Percentiles rank a stretch among this genome's conserved stretches.
These are phyloP conservation scores for Chytriomyces sp. DNA, from an alignment of 192 early-diverging fungal species.

Conservation along the genomic window DNA sequence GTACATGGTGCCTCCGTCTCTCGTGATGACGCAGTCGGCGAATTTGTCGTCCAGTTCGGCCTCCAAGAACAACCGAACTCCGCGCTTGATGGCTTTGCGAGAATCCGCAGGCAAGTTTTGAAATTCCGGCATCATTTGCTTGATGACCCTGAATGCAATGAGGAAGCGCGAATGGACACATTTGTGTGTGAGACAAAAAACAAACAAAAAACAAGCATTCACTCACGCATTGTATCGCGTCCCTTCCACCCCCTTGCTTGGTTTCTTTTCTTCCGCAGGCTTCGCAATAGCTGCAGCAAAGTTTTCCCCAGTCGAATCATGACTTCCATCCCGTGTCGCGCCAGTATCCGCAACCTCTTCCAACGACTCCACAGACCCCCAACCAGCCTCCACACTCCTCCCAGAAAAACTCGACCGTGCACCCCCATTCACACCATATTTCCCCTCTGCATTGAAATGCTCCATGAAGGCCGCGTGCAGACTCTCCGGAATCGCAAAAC, in stretches of 20 bases:
- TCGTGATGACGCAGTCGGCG: not conserved
- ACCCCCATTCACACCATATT: too few species aligned
- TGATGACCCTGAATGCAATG: conserved; percentile 25
- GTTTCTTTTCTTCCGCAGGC: too few species aligned
- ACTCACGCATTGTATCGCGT: not conserved
- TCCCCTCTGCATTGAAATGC: not conserved
- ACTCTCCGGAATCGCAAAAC: not conserved
- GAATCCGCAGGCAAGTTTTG: conserved; percentile 10
- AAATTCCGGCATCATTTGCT: conserved; percentile 21
- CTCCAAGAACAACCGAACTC: conserved; percentile 23
- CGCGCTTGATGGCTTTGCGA: conserved; percentile 28
- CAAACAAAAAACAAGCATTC: too few species aligned
- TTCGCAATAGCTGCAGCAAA: not conserved
- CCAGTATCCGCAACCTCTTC: not conserved
- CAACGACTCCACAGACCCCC: not conserved
- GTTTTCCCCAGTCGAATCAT: not conserved
- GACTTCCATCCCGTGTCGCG: not conserved
- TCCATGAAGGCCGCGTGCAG: not conserved
- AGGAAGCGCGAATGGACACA: too few species aligned
- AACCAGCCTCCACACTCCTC: too few species aligned
- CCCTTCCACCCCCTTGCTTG: too few species aligned
- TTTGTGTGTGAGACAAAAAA: too few species aligned
- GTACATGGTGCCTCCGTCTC: conserved; percentile 13
- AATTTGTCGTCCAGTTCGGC: not conserved
- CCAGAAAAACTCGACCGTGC: too few species aligned